Base-by-base conservation (phyloP, 805 yeast species). In the Blastobotrys attinorum region DNA sequence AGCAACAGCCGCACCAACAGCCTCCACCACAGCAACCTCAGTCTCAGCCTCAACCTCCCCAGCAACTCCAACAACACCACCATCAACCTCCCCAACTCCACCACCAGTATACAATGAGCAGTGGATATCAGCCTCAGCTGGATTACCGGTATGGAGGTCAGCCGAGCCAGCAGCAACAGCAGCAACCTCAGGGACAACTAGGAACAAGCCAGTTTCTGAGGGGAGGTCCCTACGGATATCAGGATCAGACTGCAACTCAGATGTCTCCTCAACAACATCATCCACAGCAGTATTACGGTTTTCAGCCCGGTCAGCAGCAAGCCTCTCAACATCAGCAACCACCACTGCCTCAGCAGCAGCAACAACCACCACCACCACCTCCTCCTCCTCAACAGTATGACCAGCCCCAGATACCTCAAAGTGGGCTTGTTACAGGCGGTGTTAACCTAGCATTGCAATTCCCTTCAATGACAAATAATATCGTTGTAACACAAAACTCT, bases 401-500 rank as follows among this genome's bases (percentile, higher is more conserved):
- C 15, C 32, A 8, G n/a, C n/a, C n/a, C n/a, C n/a, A n/a, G n/a
- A n/a, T n/a, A n/a, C n/a, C n/a, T n/a, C n/a, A n/a, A n/a, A 25
- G 10, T 8, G 29, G 16, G 21, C 35, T 29, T 16, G 15, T 17
- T 5, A 18, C 41, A 3, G 41, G 41, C 23, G 41, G 35, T 13
- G 23, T 20, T 11, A 44, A 42, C 44, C 47, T 46, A 18, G 51
- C 50, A 15, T 38, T 38, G 4, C 55, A 47, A 40, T 53, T 51
- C 40, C 57, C 57, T 2, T 52, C 56, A 17, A 39, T 53, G 42
- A 39, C 43, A 10, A 45, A 53, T 31, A 37, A 44, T 10, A 51
- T 53, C 21, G 42, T 41, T 27, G 50, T 47, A 31, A 29, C 48
- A 23, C 42, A 50, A 15, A 56, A 54, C 34, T 51, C 58, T 8